Evolutionary conservation across 2,329 filamentous ascomycete genomes (phyloP).

Genomic region (Didymella arachidicola): DNA sequence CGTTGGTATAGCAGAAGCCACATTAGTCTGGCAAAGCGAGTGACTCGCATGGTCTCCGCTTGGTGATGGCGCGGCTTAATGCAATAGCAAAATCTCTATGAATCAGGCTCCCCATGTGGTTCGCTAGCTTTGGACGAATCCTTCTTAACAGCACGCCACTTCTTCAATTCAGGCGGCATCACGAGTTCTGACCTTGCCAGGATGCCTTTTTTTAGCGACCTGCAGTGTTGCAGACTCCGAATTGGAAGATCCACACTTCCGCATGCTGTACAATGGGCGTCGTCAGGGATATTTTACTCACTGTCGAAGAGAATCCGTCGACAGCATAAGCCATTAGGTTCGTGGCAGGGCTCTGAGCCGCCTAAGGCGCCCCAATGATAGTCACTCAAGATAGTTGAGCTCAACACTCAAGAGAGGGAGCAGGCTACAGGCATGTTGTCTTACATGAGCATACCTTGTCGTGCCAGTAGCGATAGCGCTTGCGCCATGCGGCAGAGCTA

Average conservation of each 20-base stretch:
- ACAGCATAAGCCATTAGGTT: not conserved
- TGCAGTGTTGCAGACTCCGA: conserved; percentile 11
- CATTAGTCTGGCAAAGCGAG: not conserved
- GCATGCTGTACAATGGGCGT: conserved; percentile 1
- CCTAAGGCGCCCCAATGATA: not conserved
- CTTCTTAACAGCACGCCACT: conserved; percentile 20
- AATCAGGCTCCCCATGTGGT: conserved; percentile 10
- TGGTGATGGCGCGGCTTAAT: conserved; percentile 11
- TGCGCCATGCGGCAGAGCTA: conserved; percentile 25
- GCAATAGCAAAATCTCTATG: conserved; percentile 14
- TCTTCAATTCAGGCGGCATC: conserved; percentile 19
- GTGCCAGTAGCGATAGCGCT: conserved; percentile 23
- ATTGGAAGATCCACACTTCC: conserved; percentile 4
- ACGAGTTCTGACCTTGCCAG: conserved; percentile 15
- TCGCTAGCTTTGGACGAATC: conserved; percentile 8
- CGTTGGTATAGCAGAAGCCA: not conserved
- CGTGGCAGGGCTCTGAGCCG: conserved; percentile 1
- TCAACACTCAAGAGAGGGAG: conserved; percentile 3
- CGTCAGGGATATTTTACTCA: conserved; percentile 5
- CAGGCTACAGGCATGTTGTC: conserved; percentile 15
- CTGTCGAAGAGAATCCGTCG: not conserved
- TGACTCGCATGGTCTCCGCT: conserved; percentile 13
- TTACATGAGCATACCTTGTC: conserved; percentile 14
- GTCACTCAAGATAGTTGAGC: not conserved
- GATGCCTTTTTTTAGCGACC: conserved; percentile 19